Base-by-base conservation (phyloP, 2,329 filamentous ascomycete genomes). In the Cladosporium halotolerans region DNA sequence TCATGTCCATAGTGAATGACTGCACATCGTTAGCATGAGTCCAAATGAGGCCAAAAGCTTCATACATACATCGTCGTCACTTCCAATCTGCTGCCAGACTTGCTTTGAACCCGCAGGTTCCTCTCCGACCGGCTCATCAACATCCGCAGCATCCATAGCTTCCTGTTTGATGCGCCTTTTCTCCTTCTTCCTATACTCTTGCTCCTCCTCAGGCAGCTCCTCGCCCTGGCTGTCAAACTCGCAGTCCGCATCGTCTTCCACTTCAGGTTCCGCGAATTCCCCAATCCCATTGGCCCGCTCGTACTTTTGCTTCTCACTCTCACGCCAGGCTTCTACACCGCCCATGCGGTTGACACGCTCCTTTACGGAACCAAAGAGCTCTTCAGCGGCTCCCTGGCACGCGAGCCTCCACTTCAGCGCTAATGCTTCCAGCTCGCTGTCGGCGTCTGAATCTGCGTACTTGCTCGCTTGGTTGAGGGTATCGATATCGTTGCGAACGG, bases 1-100 rank as follows among this genome's bases (percentile, higher is more conserved):
- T 86, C 76, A 81, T 81, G 45, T 79, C 81, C 78, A 88, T 84
- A 10, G 82, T 85, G 62, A 86, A 86, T 10, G 77, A 78, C 81
- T 83, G 59, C 6, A 40, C 46, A 58, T 50, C 36, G 4, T 31
- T 14, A 32, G 36, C 13, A 5, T 31, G 14, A 10, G 3, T 6
- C 10, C 33, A 31, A 28, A 9, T 23, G 1, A 1, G 4, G 9
- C 18, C 13, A 41, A 13, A n/a, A 19, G 3, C 23, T 32, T 18
- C 55, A 48, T 38, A 68, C 68, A 68, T 56, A 71, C 71, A 69
- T 72, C 69, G 58, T 72, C 66, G 52, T 72, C 72, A 53, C 66
- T 68, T 23, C 67, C 62, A 14, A 62, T 61, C 52, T 67, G 62
- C 53, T 63, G 55, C 63, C 63, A 67, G 5, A 61, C 59, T 50